Conservation (phyloP, 257 asterid genomes). For the Agastache rugosa region DNA sequence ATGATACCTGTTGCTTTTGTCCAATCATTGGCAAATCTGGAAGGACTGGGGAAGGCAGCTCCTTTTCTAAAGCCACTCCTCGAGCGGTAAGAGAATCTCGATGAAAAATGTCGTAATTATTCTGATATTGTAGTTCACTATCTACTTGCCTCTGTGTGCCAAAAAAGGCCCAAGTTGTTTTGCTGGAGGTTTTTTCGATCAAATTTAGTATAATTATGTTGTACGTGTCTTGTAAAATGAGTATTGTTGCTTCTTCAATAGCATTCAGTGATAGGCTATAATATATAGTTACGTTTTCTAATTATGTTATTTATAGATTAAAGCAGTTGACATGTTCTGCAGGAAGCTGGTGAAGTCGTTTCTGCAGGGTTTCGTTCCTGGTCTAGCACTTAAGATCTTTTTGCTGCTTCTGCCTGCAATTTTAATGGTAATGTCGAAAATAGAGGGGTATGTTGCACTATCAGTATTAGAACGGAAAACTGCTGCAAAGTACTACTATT, state of each 20-base stretch:
- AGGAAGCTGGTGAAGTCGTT: constrained; percentile 85
- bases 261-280: not conserved
- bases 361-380: constrained; percentile 95
- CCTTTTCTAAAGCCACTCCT: constrained; percentile 84
- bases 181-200: not conserved
- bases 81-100: constrained; percentile 63
- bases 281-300: not conserved
- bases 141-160: not conserved
- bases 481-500: constrained; percentile 85
- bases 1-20: constrained; percentile 97
- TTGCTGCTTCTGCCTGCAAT: constrained; percentile 67
- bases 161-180: not conserved
- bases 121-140: constrained; percentile 1
- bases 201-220: not conserved
- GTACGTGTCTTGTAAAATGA: not conserved
- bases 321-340: constrained; percentile 42
- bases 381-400: constrained; percentile 88
- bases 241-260: not conserved
- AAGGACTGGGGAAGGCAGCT: constrained; percentile 84
- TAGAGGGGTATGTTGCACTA: constrained; percentile 82
- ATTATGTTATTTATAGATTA: not conserved
- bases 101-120: constrained; percentile 1
- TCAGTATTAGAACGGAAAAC: constrained; percentile 80
- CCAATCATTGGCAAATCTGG: constrained; percentile 95
- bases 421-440: constrained; percentile 87